phyloP scores from a whole-genome alignment of 768 basidiomycete species.

The Cantharellus anzutake region DNA sequence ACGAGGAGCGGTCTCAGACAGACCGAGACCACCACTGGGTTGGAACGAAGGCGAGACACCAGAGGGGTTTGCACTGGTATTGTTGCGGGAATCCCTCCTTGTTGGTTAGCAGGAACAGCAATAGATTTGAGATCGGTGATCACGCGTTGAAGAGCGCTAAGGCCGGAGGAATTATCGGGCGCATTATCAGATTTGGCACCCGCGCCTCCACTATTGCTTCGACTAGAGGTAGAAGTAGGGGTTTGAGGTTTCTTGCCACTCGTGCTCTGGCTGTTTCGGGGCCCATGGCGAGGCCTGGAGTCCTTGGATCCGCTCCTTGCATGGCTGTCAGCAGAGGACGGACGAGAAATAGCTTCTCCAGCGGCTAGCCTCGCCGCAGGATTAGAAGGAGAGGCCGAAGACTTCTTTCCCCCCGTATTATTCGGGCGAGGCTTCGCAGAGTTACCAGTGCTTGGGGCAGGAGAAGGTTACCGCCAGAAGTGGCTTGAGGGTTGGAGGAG shows the following conservation, averaged over 20 bases:
- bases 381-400: background rate
- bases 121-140: slow-evolving; percentile 87
- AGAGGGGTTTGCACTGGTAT: slow-evolving; percentile 31
- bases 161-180: slow-evolving; percentile 40
- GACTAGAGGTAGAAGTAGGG: slow-evolving; percentile 1
- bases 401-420: background rate
- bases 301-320: slow-evolving; percentile 1
- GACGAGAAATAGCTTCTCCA: slow-evolving; percentile 7
- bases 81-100: slow-evolving; percentile 11
- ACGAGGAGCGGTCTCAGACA: slow-evolving; percentile 30
- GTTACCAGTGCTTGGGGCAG: background rate
- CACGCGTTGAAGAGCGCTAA: slow-evolving; percentile 78
- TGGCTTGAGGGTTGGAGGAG: background rate
- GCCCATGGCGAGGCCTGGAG: slow-evolving; percentile 2
- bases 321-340: slow-evolving; percentile 9
- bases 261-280: background rate
- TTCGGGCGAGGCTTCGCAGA: background rate
- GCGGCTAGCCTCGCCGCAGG: slow-evolving; percentile 5
- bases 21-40: slow-evolving; percentile 41
- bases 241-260: slow-evolving; percentile 4
- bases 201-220: slow-evolving; percentile 4
- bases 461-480: background rate
- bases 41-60: slow-evolving; percentile 55
- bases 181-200: slow-evolving; percentile 3
- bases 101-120: slow-evolving; percentile 34